phyloP scores from a whole-genome alignment of 495 filamentous ascomycete genomes.

The Aspergillus kassunensis region DNA sequence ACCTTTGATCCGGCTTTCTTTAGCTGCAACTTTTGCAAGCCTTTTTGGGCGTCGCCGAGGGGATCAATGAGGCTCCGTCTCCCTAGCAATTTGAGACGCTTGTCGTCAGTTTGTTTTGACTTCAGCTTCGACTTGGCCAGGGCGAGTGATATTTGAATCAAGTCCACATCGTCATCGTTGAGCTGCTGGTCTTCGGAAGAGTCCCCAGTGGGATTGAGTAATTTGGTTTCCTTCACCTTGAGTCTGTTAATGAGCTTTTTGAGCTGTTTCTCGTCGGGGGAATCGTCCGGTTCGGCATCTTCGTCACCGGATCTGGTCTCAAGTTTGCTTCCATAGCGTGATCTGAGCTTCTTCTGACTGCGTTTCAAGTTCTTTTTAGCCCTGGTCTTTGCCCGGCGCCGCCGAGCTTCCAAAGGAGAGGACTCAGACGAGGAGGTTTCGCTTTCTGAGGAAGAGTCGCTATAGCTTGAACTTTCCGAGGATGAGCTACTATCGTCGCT shows the following conservation, averaged over 20 bases:
- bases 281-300: slow-evolving; percentile 26
- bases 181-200: slow-evolving; percentile 24
- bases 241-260: slow-evolving; percentile 48
- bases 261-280: slow-evolving; percentile 37
- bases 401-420: slow-evolving; percentile 34
- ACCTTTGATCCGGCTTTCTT: slow-evolving; percentile 59
- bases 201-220: slow-evolving; percentile 24
- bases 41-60: slow-evolving; percentile 7
- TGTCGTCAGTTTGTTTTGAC: slow-evolving; percentile 18
- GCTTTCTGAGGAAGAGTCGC: slow-evolving; percentile 24
- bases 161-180: slow-evolving; percentile 18
- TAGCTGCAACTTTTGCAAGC: background rate
- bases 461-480: slow-evolving; percentile 16
- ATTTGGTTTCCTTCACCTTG: slow-evolving; percentile 43
- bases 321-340: slow-evolving; percentile 30
- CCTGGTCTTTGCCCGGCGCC: slow-evolving; percentile 42
- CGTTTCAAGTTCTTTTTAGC: slow-evolving; percentile 41
- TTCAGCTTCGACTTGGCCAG: slow-evolving; percentile 25
- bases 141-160: slow-evolving; percentile 18
- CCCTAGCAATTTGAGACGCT: slow-evolving; percentile 18
- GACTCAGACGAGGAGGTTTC: slow-evolving; percentile 27
- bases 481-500: slow-evolving; percentile 21
- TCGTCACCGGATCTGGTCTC: slow-evolving; percentile 29
- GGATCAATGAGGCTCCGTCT: slow-evolving; percentile 17
- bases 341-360: slow-evolving; percentile 37